Evolutionary conservation across 192 early-diverging fungal species (phyloP).

Genomic region (Rhizoclosmatium globosum): DNA sequence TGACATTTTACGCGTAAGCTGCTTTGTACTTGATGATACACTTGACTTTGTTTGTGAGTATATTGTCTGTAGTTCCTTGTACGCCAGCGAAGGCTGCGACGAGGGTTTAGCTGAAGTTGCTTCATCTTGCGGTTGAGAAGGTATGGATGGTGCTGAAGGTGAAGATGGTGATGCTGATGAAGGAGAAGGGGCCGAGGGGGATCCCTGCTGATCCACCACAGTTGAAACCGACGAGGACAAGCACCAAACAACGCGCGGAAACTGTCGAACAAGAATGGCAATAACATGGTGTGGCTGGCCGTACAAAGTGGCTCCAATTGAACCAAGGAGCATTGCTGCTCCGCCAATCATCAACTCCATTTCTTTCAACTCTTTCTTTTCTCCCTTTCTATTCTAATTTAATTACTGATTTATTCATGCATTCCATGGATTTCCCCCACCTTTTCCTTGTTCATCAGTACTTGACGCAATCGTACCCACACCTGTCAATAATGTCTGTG

Average conservation of each 20-base stretch:
- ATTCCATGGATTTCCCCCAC: too few species aligned
- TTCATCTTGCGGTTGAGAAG: background rate
- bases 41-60: background rate
- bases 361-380: background rate
- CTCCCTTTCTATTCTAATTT: too few species aligned
- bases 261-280: constrained; percentile 21
- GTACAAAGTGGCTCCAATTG: constrained; percentile 35
- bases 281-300: constrained; percentile 39
- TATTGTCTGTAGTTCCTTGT: constrained; percentile 4
- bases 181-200: background rate
- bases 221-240: constrained; percentile 3
- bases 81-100: background rate
- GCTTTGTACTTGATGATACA: background rate
- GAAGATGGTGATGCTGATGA: background rate
- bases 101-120: background rate
- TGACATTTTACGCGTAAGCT: background rate
- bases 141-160: background rate
- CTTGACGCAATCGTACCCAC: too few species aligned
- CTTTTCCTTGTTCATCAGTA: too few species aligned
- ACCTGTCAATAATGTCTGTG: too few species aligned
- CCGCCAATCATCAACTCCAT: background rate
- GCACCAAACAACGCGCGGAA: constrained; percentile 38
- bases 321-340: background rate
- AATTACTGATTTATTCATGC: too few species aligned
- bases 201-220: background rate